Conservation (phyloP, 2,329 filamentous ascomycete species). For the Corniculantispora saksenae region DNA sequence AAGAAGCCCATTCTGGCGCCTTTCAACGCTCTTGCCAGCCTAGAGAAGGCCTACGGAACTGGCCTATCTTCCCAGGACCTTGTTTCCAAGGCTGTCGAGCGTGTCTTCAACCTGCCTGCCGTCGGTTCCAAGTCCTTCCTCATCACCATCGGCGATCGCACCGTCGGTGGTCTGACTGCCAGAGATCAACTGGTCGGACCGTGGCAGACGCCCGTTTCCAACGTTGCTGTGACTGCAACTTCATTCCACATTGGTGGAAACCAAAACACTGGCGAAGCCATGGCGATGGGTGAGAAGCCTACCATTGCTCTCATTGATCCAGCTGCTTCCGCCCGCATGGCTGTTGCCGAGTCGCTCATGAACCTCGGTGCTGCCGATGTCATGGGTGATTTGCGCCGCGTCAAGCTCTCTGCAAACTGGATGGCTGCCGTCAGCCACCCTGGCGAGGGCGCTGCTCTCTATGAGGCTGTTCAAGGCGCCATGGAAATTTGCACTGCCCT, state of each 20-base stretch:
- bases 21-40: conserved; percentile 68
- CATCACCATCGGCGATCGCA: conserved; percentile 93
- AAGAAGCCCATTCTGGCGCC: conserved; percentile 65
- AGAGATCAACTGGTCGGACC: conserved; percentile 95
- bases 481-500: conserved; percentile 88
- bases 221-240: conserved; percentile 89
- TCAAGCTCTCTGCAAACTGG: conserved; percentile 95
- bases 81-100: conserved; percentile 67
- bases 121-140: conserved; percentile 98
- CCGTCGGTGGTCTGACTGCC: conserved; percentile 83
- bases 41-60: conserved; percentile 65
- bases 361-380: conserved; percentile 81
- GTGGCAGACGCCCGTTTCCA: conserved; percentile 92
- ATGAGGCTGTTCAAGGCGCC: conserved; percentile 89
- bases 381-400: conserved; percentile 71
- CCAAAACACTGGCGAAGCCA: conserved; percentile 84
- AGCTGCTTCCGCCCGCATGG: conserved; percentile 91
- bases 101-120: conserved; percentile 80
- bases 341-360: conserved; percentile 88
- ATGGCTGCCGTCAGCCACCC: conserved; percentile 96
- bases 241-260: conserved; percentile 68
- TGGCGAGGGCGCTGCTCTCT: conserved; percentile 88
- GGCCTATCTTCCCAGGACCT: conserved; percentile 53
- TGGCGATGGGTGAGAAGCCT: conserved; percentile 95
- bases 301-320: conserved; percentile 86